Conservation (phyloP, 176 grass and related monocot genomes). For the Secale cereale region DNA sequence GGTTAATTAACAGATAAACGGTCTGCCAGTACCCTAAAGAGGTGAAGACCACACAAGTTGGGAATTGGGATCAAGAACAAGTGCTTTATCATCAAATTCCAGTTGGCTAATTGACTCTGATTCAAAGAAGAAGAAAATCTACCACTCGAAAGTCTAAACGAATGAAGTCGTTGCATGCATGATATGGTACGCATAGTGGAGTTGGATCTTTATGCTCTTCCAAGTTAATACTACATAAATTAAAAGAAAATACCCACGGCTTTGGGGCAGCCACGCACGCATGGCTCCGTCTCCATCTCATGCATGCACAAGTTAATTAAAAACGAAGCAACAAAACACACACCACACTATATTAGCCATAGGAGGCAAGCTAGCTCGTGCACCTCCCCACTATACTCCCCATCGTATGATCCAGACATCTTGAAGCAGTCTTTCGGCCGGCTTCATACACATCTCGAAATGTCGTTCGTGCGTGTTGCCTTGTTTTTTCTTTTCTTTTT, state of each 20-base stretch:
- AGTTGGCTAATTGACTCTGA: neutral
- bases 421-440: too few relatives aligned
- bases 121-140: too few relatives aligned
- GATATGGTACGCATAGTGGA: neutral
- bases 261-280: conserved; percentile 11
- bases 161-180: neutral
- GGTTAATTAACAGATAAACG: neutral
- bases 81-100: neutral
- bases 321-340: conserved; percentile 35
- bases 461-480: too few relatives aligned
- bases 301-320: conserved; percentile 26
- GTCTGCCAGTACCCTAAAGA: neutral
- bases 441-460: too few relatives aligned
- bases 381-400: too few relatives aligned
- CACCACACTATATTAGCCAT: neutral
- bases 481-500: too few relatives aligned
- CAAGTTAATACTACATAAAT: neutral
- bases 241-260: neutral
- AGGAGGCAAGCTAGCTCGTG: too few relatives aligned
- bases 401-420: too few relatives aligned
- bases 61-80: neutral
- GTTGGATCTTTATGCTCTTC: conserved; percentile 1
- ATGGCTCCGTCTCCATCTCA: neutral
- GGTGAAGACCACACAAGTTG: neutral
- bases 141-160: neutral